Conservation (phyloP, 2,329 filamentous ascomycete genomes). For the Xylariales sp. region DNA sequence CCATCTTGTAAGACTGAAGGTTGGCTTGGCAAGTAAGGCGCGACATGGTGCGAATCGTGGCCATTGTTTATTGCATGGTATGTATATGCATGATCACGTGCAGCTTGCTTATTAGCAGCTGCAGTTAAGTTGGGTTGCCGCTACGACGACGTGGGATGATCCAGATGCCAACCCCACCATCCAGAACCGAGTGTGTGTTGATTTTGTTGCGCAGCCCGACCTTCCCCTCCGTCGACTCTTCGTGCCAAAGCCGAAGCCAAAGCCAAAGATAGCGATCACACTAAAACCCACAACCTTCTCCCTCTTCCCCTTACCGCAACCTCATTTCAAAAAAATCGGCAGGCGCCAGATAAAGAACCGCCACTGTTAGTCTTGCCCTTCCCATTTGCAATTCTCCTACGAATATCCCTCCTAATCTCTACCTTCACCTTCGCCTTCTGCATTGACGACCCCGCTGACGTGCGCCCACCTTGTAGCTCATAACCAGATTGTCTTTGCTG, state of each 20-base stretch:
- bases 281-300: constrained; percentile 3
- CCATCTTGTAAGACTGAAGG: too few relatives aligned
- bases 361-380: not conserved
- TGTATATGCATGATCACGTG: too few relatives aligned
- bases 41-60: too few relatives aligned
- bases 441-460: constrained; percentile 21
- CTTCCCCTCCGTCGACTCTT: constrained; percentile 1
- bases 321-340: not conserved
- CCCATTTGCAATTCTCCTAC: not conserved
- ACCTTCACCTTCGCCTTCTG: not conserved
- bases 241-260: too few relatives aligned
- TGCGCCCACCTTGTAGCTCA: constrained; percentile 19
- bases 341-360: constrained; percentile 6
- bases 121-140: too few relatives aligned
- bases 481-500: constrained; percentile 18
- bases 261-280: constrained; percentile 3
- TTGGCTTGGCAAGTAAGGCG: too few relatives aligned
- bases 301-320: constrained; percentile 6
- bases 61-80: too few relatives aligned
- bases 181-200: too few relatives aligned
- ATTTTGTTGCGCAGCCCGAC: not conserved
- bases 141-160: too few relatives aligned
- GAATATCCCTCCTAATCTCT: not conserved
- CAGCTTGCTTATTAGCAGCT: too few relatives aligned
- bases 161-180: too few relatives aligned